These are phyloP conservation scores for Rhodosporidiobolus sp. DNA, from an alignment of 768 basidiomycete species.

Conservation along the genomic window DNA sequence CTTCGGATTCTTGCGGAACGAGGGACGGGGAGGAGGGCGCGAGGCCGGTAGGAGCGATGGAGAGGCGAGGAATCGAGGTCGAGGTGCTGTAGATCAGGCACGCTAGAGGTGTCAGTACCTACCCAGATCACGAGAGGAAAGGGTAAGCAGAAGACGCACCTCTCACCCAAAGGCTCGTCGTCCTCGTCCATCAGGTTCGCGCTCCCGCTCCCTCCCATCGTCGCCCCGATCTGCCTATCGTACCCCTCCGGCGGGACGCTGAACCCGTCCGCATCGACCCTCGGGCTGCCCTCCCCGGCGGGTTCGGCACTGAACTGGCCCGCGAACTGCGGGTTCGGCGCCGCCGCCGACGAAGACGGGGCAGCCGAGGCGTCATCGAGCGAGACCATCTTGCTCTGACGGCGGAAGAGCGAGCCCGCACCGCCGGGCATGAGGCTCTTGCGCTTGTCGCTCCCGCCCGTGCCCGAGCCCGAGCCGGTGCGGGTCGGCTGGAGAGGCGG, in stretches of 20 bases:
- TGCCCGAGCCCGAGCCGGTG: not conserved
- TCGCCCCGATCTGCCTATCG: conserved; percentile 48
- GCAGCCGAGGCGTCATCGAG: not conserved
- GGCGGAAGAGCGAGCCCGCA: conserved; percentile 25
- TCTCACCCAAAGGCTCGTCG: conserved; percentile 17
- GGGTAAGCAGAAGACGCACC: not conserved
- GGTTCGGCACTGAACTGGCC: not conserved
- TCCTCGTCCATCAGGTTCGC: conserved; percentile 45
- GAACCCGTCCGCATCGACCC: conserved; percentile 52
- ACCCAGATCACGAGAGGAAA: not conserved
- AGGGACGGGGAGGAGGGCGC: not conserved
- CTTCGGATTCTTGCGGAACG: conserved; percentile 16
- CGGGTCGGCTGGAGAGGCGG: conserved; percentile 17
- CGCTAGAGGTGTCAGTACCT: not conserved
- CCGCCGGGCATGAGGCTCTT: conserved; percentile 29
- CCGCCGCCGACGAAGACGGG: not conserved
- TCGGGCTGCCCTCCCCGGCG: not conserved
- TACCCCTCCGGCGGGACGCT: conserved; percentile 51
- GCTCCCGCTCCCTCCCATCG: conserved; percentile 17
- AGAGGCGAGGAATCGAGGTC: conserved; percentile 18
- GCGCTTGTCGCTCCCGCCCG: not conserved
- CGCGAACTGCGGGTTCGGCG: not conserved
- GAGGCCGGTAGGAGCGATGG: conserved; percentile 13
- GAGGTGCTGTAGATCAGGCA: not conserved
- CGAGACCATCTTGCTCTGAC: conserved; percentile 1